Evolutionary conservation across 2,329 filamentous ascomycete species (phyloP), one percentile per base, ranked within the genome.

Genomic region (Talaromyces piceae): DNA sequence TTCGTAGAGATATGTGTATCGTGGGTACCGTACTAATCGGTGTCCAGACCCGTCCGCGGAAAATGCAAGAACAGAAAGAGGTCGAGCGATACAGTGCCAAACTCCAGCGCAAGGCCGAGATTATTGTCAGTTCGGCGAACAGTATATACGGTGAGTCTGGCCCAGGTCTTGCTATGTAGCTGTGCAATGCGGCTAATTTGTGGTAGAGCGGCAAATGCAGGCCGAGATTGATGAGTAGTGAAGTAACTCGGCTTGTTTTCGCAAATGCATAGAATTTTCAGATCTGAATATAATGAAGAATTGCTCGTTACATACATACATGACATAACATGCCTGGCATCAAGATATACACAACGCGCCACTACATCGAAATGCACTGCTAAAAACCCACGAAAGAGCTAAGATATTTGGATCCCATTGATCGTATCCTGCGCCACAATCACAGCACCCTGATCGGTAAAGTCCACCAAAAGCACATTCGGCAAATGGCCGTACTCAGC

Each of bases 51-150:
- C 84, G 87, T 69, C 82, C 83, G 16, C 83, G 79, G 58, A 87
- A 86, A 59, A 55, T 61, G 33, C 41, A 63, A 66, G 53, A 61
- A 66, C 51, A 73, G 0, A 71, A 75, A 25, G 79, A 84, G 26
- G 79, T 80, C 47, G 71, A 78, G 44, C 82, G 80, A 52, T 82
- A 83, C 56, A 74, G 76, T 45, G 78, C 81, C 50, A 88, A 87
- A 62, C 64, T 89, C 26, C 65, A 82, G 13, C 71, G 72, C 16
- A 89, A 87, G 63, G 85, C 85, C 1, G 79, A 81, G 53, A 73
- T 84, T 28, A 88, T 90, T 54, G 77, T 82, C 25, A 75, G 80
- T 26, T 84, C 83, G 43, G 86, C 86, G 16, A 87, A 81, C 67
- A 77, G 78, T 54, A 68, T 89, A 20, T 88, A 84, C 83, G 82